Base-by-base conservation (phyloP, 345 rosid genomes). In the Nephelium lappaceum region DNA sequence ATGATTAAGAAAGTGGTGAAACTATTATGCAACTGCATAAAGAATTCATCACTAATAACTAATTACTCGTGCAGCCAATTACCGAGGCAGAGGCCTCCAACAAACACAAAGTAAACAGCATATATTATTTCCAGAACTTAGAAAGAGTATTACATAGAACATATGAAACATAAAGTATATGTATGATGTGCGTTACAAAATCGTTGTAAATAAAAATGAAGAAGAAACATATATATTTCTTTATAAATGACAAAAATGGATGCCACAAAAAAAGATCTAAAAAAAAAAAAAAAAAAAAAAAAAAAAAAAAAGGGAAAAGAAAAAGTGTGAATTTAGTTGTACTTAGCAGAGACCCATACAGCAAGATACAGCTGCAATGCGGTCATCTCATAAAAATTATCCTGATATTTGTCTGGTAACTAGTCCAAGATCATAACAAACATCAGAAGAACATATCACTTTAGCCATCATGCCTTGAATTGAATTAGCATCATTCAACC, bases 1-100 rank as follows among this genome's bases (percentile, higher is more conserved):
- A 78, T 11, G 75, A 81, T 78, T 41, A 11, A 71, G 38, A 69
- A 76, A 38, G 42, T 66, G n/a, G 47, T 11, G 4, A 19, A 51
- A 76, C 27, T 5, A 41, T 16, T 61, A 62, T 36, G 21, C 47
- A 15, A 38, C 49, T 66, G 55, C 75, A 75, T n/a, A 42, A 49
- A 23, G 63, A 71, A 74, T 21, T 11, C 64, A 68, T 24, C 45
- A 21, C 64, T 49, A 43, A 23, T 67, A 36, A 68, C 41, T 60
- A 65, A 12, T 53, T 38, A 74, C 36, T 51, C 24, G 9, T 53
- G 77, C 53, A 64, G 67, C 71, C n/a, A 65, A 25, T 25, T 75
- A 49, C 16, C 23, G 49, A 47, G 49, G 47, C 63, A 10, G n/a
- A 36, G 27, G 19, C 49, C 67, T 43, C 61, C 18, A 9, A 42